Evolutionary conservation across 2,329 filamentous ascomycete species (phyloP), one percentile per base, ranked within the genome.

Genomic region (Microdochium trichocladiopsis): DNA sequence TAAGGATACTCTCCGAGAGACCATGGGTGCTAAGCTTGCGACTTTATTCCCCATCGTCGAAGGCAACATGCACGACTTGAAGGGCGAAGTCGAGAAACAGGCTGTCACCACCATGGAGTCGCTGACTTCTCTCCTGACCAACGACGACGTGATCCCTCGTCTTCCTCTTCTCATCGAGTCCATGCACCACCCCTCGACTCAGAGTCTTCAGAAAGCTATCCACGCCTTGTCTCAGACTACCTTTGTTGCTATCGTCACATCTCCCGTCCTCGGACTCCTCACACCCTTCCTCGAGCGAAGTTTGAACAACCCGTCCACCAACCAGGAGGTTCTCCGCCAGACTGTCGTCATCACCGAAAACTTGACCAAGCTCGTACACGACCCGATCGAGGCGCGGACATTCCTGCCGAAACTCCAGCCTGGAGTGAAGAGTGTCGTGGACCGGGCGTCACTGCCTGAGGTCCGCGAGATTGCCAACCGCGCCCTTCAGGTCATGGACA

Each of bases 321-420:
- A 89, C 3, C 94, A 99, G 69, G 94, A 99, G 73, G 92, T 97
- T 22, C 79, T 96, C 52, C 87, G 94, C 56, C 93, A 96, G 73
- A 96, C 94, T 2, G 91, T 95, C 25, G 91, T 99, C 51, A 95
- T 99, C 50, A 88, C 94, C 21, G 94, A 99, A 75, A 99, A 99
- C 74, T 77, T 99, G 75, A 99, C 94, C 55, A 97, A 96, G 76
- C 84, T 99, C 28, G 94, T 99, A 25, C 94, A 99, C 70, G 92
- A 86, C 68, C 94, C 94, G 14, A 84, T 96, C 55, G 94, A 99
- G 75, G 94, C 94, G 31, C 83, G 94, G 59, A 90, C 90, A 52
- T 99, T 99, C 79, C 73, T 99, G 66, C 94, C 94, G 50, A 96
- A 96, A 72, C 78, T 99, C 50, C 88, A 89, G 65, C 94, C 94